A percentile compares a stretch with the other conserved stretches of the same genome.
Conservation (phyloP, 2,329 filamentous ascomycete species). For the Graphilbum sp. region DNA sequence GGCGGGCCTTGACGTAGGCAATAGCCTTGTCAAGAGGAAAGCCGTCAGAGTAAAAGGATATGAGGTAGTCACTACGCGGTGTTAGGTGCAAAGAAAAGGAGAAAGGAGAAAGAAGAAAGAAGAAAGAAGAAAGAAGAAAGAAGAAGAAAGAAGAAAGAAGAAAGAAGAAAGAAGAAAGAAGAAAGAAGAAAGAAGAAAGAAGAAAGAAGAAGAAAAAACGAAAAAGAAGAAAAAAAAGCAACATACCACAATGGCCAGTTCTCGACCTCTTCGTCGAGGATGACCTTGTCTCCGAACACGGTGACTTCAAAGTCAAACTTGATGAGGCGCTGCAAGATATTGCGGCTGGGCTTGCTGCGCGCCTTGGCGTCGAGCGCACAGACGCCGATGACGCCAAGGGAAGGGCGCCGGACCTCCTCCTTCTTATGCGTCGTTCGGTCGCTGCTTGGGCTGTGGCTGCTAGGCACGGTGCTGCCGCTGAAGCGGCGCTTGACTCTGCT, state of each 20-base stretch:
- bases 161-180: background rate
- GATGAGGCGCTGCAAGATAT: conserved; percentile 85
- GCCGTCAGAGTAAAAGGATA: conserved; percentile 96
- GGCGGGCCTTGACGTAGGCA: conserved; percentile 79
- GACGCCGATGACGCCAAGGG: conserved; percentile 64
- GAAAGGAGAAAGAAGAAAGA: background rate
- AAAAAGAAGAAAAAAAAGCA: background rate
- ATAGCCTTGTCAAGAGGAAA: conserved; percentile 96
- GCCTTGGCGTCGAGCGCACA: conserved; percentile 94
- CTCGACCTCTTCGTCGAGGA: conserved; percentile 88
- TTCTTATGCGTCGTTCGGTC: conserved; percentile 39
- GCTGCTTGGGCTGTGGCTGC: conserved; percentile 64
- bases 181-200: background rate
- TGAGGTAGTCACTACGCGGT: conserved; percentile 71
- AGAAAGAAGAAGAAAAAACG: background rate
- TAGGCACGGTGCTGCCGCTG: conserved; percentile 67
- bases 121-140: background rate
- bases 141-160: background rate
- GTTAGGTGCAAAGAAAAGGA: conserved; percentile 6
- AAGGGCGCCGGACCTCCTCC: conserved; percentile 46
- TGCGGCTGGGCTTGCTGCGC: conserved; percentile 88
- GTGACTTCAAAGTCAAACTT: conserved; percentile 91
- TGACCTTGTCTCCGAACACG: conserved; percentile 97
- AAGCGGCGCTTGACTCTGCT: conserved; percentile 59
- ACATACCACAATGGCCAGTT: conserved; percentile 80